Evolutionary conservation across 192 early-diverging fungal species (phyloP).

Genomic region (Coemansia umbellata): DNA sequence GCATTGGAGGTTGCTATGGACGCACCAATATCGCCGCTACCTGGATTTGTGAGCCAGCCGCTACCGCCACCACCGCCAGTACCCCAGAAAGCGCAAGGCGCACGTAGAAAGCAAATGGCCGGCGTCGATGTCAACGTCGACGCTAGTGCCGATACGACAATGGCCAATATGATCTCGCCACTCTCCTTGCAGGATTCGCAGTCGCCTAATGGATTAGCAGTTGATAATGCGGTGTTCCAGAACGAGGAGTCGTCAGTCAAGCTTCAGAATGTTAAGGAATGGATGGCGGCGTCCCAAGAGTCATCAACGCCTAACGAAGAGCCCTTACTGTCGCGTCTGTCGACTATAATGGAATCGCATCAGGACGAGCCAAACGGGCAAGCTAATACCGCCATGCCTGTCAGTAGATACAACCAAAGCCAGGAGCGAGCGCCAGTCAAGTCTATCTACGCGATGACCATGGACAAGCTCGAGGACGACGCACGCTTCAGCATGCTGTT

Average conservation of each 20-base stretch:
- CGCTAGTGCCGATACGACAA: neutral
- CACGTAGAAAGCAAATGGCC: neutral
- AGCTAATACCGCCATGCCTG: neutral
- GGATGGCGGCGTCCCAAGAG: conserved; percentile 1
- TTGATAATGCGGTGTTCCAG: neutral
- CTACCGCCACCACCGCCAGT: conserved; percentile 27
- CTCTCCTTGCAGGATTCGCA: conserved; percentile 12
- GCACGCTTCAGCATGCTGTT: conserved; percentile 32
- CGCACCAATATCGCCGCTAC: conserved; percentile 12
- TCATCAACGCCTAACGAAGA: neutral
- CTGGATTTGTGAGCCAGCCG: conserved; percentile 36
- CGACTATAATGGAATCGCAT: conserved; percentile 33
- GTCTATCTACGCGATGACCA: conserved; percentile 41
- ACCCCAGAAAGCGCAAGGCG: neutral
- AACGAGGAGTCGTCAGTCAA: neutral
- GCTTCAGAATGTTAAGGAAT: neutral
- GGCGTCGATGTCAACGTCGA: no score
- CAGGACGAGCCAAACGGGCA: conserved; percentile 5
- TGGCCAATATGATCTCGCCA: conserved; percentile 25
- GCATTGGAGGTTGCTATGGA: neutral
- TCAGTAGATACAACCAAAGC: neutral
- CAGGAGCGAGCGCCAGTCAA: conserved; percentile 9
- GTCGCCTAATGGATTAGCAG: neutral
- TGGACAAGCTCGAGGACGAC: conserved; percentile 49
- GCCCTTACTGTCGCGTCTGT: conserved; percentile 19